A percentile compares a stretch with the other conserved stretches of the same genome.
These are phyloP conservation scores for Wickerhamiella infanticola DNA, from an alignment of 1,139 yeast genomes.

Conservation along the genomic window DNA sequence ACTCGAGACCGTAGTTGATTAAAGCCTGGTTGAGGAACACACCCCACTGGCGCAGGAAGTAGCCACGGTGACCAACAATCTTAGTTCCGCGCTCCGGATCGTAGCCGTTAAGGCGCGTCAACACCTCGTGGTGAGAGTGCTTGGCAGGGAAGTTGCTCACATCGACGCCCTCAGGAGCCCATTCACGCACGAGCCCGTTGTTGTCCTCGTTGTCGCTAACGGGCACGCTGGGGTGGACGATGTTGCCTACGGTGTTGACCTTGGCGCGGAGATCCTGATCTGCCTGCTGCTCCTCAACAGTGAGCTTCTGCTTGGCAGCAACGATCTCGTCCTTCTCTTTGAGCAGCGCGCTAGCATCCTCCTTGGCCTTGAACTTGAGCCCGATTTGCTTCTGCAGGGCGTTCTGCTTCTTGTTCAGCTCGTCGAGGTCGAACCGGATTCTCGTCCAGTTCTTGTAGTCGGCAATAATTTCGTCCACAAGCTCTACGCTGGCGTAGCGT, in stretches of 20 bases:
- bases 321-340: constrained; percentile 64
- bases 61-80: constrained; percentile 97
- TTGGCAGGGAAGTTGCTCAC: constrained; percentile 49
- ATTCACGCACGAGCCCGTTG: constrained; percentile 71
- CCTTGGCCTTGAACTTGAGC: constrained; percentile 80
- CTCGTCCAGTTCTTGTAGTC: constrained; percentile 89
- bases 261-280: constrained; percentile 60
- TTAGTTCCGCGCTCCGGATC: constrained; percentile 98
- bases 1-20: constrained; percentile 85
- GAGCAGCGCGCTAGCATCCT: constrained; percentile 75
- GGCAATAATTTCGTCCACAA: constrained; percentile 85
- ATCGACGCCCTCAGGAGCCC: constrained; percentile 57
- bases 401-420: constrained; percentile 71
- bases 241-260: constrained; percentile 82
- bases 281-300: constrained; percentile 58
- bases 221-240: constrained; percentile 84
- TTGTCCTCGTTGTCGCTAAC: constrained; percentile 79
- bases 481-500: constrained; percentile 86
- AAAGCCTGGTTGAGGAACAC: constrained; percentile 96
- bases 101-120: constrained; percentile 88
- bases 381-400: constrained; percentile 88
- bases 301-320: constrained; percentile 50
- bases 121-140: constrained; percentile 88
- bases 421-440: constrained; percentile 85
- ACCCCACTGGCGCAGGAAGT: constrained; percentile 86